A percentile compares a stretch with the other conserved stretches of the same genome.
phyloP scores from a whole-genome alignment of 2,329 filamentous ascomycete genomes.

The Aureobasidium melanogenum region DNA sequence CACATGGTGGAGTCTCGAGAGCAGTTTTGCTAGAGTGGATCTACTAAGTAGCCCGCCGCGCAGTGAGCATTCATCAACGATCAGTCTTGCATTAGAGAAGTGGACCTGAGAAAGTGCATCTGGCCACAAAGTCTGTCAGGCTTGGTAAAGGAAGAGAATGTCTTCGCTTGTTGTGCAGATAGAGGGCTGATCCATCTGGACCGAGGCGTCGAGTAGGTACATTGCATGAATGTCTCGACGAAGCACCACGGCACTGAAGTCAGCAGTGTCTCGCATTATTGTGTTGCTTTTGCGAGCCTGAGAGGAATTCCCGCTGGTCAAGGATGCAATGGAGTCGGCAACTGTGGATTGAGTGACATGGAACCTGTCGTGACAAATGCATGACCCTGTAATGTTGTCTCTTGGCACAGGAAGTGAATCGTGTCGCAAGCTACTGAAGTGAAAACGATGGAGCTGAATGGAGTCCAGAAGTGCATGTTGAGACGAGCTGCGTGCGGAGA shows the following conservation, averaged over 20 bases:
- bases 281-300: background rate
- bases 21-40: background rate
- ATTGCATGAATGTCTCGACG: background rate
- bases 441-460: constrained; percentile 6
- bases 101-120: background rate
- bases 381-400: background rate
- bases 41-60: background rate
- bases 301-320: background rate
- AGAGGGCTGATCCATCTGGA: background rate
- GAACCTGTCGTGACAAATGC: background rate
- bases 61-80: background rate
- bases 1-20: background rate
- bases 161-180: background rate
- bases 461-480: constrained; percentile 8
- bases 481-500: constrained; percentile 2
- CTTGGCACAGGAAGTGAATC: background rate
- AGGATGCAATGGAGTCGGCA: background rate
- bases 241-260: background rate
- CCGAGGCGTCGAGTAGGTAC: background rate
- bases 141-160: background rate
- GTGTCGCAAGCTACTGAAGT: constrained; percentile 1
- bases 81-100: background rate
- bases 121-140: background rate
- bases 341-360: background rate
- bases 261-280: background rate